Percentiles rank a stretch among this genome's conserved stretches.
Conservation (phyloP, 139 green algal genomes). For the Chlamydomonas sphaeroides region DNA sequence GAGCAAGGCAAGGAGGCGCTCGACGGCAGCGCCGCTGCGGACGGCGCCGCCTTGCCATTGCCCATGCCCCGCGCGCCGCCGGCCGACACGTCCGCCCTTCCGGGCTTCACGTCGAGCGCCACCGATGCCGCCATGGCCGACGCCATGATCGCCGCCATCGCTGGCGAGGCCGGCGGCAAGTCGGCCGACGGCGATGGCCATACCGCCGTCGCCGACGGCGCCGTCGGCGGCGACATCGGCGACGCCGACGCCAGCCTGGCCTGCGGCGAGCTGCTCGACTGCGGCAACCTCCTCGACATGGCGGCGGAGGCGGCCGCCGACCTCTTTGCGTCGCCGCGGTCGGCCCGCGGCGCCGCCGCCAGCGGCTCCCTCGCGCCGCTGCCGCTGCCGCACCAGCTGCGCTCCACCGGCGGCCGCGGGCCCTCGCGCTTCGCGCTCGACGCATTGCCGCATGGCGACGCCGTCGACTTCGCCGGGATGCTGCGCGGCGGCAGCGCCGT, state of each 20-base stretch:
- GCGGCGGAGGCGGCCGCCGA: too few relatives aligned
- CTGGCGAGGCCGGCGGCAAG: not conserved
- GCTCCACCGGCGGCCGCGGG: too few relatives aligned
- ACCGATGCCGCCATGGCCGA: not conserved
- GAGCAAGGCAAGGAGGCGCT: too few relatives aligned
- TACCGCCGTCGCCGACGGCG: not conserved
- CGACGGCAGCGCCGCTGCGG: too few relatives aligned
- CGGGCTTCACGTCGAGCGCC: not conserved
- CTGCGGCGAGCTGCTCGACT: not conserved
- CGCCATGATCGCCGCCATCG: constrained; percentile 3
- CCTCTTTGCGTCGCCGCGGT: too few relatives aligned
- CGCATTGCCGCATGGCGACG: too few relatives aligned
- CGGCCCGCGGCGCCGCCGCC: not conserved
- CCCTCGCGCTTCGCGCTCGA: not conserved
- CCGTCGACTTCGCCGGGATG: too few relatives aligned
- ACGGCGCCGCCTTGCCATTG: too few relatives aligned
- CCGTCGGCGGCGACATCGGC: not conserved
- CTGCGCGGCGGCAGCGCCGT: too few relatives aligned
- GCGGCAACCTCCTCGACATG: not conserved
- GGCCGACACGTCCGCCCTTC: too few relatives aligned
- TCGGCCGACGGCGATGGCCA: not conserved
- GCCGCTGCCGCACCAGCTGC: too few relatives aligned
- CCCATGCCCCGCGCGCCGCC: too few relatives aligned
- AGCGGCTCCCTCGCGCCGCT: not conserved
- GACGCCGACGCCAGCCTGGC: not conserved